phyloP scores from a whole-genome alignment of 2,329 filamentous ascomycete species.

The Nothopassalora personata region DNA sequence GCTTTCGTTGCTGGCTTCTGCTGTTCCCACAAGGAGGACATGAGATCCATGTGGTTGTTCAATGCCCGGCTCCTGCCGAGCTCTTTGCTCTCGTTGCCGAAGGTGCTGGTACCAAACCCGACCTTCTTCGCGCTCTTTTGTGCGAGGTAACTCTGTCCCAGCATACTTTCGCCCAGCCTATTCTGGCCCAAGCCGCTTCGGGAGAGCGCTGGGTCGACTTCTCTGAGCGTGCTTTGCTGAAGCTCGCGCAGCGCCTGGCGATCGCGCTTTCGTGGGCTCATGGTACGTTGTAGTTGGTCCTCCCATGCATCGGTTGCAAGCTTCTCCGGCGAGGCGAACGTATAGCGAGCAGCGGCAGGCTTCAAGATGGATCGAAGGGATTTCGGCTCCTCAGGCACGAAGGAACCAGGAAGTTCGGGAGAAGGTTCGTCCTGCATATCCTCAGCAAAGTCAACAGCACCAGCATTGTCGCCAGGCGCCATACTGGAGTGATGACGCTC shows the following conservation, averaged over 20 bases:
- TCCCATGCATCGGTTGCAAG: slow-evolving; percentile 75
- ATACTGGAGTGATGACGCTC: slow-evolving; percentile 29
- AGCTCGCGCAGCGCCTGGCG: slow-evolving; percentile 64
- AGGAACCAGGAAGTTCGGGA: slow-evolving; percentile 73
- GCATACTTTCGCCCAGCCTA: slow-evolving; percentile 35
- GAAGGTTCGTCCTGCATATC: slow-evolving; percentile 56
- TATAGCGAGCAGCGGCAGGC: slow-evolving; percentile 29
- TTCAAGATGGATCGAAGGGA: slow-evolving; percentile 49
- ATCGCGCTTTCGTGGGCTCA: slow-evolving; percentile 89
- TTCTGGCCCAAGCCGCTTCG: slow-evolving; percentile 33
- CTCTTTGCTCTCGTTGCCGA: slow-evolving; percentile 10
- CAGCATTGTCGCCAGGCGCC: slow-evolving; percentile 40
- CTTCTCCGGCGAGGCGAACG: slow-evolving; percentile 51
- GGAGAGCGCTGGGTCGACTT: slow-evolving; percentile 54
- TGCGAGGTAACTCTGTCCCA: slow-evolving; percentile 29
- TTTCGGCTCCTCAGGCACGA: slow-evolving; percentile 64
- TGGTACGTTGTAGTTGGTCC: slow-evolving; percentile 86
- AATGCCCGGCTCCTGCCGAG: slow-evolving; percentile 54
- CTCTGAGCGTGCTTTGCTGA: slow-evolving; percentile 48
- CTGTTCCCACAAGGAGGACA: slow-evolving; percentile 87
- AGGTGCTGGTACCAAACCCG: slow-evolving; percentile 16
- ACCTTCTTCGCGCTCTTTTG: slow-evolving; percentile 31
- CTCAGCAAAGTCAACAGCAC: slow-evolving; percentile 46
- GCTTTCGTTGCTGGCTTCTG: slow-evolving; percentile 49
- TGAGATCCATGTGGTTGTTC: slow-evolving; percentile 85